These are phyloP conservation scores for Staphylotrichum longicolle DNA, from an alignment of 495 filamentous ascomycete species.

Conservation along the genomic window DNA sequence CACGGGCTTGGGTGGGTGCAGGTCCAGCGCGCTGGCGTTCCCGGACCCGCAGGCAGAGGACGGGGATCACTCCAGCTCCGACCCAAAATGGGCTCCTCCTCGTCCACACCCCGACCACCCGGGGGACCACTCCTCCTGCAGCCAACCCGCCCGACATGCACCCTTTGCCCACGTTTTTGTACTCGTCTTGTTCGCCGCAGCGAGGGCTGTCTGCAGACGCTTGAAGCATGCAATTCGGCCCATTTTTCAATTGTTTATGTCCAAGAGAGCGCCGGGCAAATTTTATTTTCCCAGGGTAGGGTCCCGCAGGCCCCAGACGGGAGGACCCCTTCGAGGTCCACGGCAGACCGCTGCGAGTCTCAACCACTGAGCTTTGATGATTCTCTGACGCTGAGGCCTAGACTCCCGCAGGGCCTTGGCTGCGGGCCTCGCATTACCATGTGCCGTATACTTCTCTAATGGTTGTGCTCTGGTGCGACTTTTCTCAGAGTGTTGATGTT, in stretches of 20 bases:
- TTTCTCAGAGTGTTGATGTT: conserved; percentile 9
- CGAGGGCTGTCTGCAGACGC: conserved; percentile 24
- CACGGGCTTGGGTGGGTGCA: conserved; percentile 17
- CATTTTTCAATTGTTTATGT: conserved; percentile 29
- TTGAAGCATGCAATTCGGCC: conserved; percentile 25
- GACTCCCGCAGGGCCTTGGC: background rate
- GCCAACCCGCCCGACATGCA: conserved; percentile 14
- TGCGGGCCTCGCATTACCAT: background rate
- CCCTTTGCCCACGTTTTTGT: conserved; percentile 32
- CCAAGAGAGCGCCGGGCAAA: conserved; percentile 10
- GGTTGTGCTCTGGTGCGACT: background rate
- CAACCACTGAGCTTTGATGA: conserved; percentile 5
- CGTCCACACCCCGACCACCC: conserved; percentile 33
- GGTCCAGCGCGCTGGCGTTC: conserved; percentile 25
- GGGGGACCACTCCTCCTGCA: conserved; percentile 22
- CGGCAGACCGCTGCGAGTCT: conserved; percentile 17
- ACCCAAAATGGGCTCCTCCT: conserved; percentile 32
- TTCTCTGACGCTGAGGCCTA: too few relatives aligned
- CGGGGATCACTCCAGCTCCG: conserved; percentile 27
- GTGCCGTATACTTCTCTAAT: background rate
- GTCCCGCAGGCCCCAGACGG: conserved; percentile 27
- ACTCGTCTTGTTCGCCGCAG: conserved; percentile 32
- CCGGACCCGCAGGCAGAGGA: conserved; percentile 33
- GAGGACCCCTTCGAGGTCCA: conserved; percentile 21
- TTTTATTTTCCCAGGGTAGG: conserved; percentile 34